Evolutionary conservation across 2,329 filamentous ascomycete species (phyloP).

Genomic region (Lecanicillium sp.): DNA sequence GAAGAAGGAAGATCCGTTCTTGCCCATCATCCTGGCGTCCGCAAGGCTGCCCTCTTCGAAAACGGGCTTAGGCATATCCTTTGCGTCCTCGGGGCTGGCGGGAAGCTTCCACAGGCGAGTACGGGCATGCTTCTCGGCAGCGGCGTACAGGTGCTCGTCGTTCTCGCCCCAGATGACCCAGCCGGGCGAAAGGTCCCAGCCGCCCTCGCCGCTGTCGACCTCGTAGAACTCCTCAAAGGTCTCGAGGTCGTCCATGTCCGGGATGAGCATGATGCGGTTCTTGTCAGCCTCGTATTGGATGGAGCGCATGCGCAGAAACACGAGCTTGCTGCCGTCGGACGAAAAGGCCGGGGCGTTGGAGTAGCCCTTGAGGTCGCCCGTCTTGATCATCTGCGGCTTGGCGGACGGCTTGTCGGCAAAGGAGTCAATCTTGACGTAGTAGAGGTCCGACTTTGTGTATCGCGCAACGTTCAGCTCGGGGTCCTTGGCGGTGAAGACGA

Average conservation of each 20-base stretch:
- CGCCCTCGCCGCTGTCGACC: conserved; percentile 51
- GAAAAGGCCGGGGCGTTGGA: conserved; percentile 63
- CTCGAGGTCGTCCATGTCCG: conserved; percentile 48
- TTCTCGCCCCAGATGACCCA: conserved; percentile 47
- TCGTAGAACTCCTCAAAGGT: conserved; percentile 55
- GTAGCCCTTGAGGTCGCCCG: conserved; percentile 54
- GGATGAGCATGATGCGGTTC: conserved; percentile 55
- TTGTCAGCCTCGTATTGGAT: conserved; percentile 72
- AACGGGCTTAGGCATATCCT: conserved; percentile 38
- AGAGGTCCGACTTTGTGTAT: conserved; percentile 75
- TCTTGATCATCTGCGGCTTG: conserved; percentile 40
- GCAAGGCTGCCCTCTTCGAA: conserved; percentile 45
- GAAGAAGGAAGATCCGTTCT: conserved; percentile 44
- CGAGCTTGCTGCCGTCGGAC: conserved; percentile 58
- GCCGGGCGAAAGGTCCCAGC: conserved; percentile 52
- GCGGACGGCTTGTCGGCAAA: conserved; percentile 50
- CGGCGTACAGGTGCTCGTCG: conserved; percentile 59
- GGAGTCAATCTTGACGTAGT: conserved; percentile 56
- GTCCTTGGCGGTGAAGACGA: conserved; percentile 70
- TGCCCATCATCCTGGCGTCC: conserved; percentile 43
- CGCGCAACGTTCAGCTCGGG: conserved; percentile 61
- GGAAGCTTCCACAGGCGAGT: conserved; percentile 54
- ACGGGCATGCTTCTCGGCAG: conserved; percentile 61
- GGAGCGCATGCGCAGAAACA: conserved; percentile 70
- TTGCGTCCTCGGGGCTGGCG: conserved; percentile 40